A percentile compares a stretch with the other conserved stretches of the same genome.
Conservation (phyloP, 768 basidiomycete genomes). For the Agaricus subrufescens region DNA sequence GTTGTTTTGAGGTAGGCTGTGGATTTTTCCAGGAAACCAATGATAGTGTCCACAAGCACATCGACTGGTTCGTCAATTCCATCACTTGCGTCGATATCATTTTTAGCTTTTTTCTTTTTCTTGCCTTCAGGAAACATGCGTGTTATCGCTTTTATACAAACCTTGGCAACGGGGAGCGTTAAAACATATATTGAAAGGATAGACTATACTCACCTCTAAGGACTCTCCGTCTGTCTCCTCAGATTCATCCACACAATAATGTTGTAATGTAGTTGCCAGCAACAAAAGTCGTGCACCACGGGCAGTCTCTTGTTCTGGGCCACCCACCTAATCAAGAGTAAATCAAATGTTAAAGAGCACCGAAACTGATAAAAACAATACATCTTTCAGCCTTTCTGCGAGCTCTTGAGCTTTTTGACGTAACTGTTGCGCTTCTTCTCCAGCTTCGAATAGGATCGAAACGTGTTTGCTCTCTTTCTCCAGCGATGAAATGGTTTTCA, state of each 20-base stretch:
- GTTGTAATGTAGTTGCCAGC: constrained; percentile 63
- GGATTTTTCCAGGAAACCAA: constrained; percentile 83
- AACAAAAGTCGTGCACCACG: constrained; percentile 71
- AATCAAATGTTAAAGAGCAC: not conserved
- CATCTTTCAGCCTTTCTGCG: constrained; percentile 39
- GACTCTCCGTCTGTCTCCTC: constrained; percentile 44
- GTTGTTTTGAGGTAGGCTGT: constrained; percentile 76
- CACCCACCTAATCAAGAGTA: constrained; percentile 14
- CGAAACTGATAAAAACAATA: constrained; percentile 17
- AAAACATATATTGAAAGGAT: constrained; percentile 1
- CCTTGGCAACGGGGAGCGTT: constrained; percentile 30
- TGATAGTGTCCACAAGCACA: constrained; percentile 81
- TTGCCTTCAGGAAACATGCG: constrained; percentile 43
- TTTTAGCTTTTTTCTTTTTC: constrained; percentile 19
- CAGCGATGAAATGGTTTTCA: constrained; percentile 49
- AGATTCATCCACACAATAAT: constrained; percentile 63
- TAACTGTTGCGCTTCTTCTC: constrained; percentile 49
- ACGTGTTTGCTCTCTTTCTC: constrained; percentile 72
- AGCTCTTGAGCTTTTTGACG: constrained; percentile 40
- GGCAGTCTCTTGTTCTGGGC: constrained; percentile 43
- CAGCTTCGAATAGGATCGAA: constrained; percentile 41
- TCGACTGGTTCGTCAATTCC: constrained; percentile 57
- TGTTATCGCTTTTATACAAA: constrained; percentile 53
- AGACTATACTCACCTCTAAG: constrained; percentile 48
- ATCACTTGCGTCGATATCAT: constrained; percentile 23